A percentile compares a stretch with the other conserved stretches of the same genome.
phyloP scores from a whole-genome alignment of 2,329 filamentous ascomycete species.

The Eutypa lata region DNA sequence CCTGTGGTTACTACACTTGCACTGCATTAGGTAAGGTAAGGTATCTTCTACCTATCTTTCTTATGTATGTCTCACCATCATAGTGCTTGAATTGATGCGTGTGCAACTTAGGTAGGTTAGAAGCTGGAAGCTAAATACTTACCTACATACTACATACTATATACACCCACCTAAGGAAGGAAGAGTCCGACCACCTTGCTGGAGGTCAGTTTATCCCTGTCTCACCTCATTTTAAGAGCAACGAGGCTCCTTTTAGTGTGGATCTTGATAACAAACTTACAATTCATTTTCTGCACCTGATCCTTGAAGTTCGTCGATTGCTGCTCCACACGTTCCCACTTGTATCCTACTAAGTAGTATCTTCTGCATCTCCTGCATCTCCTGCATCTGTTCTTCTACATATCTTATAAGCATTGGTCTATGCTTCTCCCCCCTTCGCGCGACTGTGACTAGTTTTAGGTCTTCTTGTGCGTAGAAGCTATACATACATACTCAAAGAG shows the following conservation, averaged over 20 bases:
- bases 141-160: not conserved
- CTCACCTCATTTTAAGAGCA: not conserved
- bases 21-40: not conserved
- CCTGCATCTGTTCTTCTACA: no score
- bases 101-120: no score
- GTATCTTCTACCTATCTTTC: no score
- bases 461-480: no score
- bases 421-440: no score
- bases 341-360: not conserved
- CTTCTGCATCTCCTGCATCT: not conserved
- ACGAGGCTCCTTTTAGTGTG: not conserved
- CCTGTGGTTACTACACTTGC: no score
- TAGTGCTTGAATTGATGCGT: no score
- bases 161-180: not conserved
- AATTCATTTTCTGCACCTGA: not conserved
- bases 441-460: no score
- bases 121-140: no score
- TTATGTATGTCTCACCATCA: no score
- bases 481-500: no score
- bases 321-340: not conserved
- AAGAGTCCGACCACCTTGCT: not conserved
- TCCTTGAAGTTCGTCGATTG: not conserved
- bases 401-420: no score
- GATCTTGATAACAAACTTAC: not conserved
- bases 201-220: not conserved